Percentiles rank a stretch among this genome's conserved stretches.
These are phyloP conservation scores for Melanomma pulvis-pyrius DNA, from an alignment of 495 filamentous ascomycete genomes.

Conservation along the genomic window DNA sequence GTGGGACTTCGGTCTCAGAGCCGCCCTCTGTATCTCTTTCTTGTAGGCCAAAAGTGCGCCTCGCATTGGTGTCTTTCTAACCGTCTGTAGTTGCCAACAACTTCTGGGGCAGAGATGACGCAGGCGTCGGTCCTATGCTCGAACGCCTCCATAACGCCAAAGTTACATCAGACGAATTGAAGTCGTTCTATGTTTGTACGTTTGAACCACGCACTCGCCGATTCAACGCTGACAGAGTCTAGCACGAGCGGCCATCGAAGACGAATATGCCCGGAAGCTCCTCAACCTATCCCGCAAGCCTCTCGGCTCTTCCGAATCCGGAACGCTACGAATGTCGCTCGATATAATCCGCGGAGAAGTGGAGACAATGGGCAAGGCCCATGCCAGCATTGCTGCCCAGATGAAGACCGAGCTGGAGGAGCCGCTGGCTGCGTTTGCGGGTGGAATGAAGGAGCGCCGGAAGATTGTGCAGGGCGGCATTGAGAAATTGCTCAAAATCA, in stretches of 20 bases:
- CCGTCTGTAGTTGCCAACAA: conserved; percentile 83
- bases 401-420: conserved; percentile 99
- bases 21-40: conserved; percentile 66
- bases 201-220: background rate
- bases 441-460: conserved; percentile 89
- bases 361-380: conserved; percentile 92
- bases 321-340: conserved; percentile 79
- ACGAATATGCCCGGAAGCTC: conserved; percentile 95
- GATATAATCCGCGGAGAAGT: conserved; percentile 87
- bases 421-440: conserved; percentile 85
- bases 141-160: conserved; percentile 97
- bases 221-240: conserved; percentile 28
- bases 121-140: conserved; percentile 87
- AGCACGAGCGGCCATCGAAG: conserved; percentile 90
- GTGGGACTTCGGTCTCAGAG: conserved; percentile 59
- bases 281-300: conserved; percentile 83
- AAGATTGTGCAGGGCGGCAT: conserved; percentile 94
- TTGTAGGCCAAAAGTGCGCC: conserved; percentile 49
- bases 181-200: conserved; percentile 83
- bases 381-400: conserved; percentile 83
- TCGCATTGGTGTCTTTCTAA: conserved; percentile 30
- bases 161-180: conserved; percentile 91
- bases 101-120: conserved; percentile 99
- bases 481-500: conserved; percentile 90
- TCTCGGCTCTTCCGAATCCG: conserved; percentile 84